Evolutionary conservation across 352 stramenopile genomes (phyloP), one percentile per base, ranked within the genome.

Genomic region (Phytophthora sansomeana): DNA sequence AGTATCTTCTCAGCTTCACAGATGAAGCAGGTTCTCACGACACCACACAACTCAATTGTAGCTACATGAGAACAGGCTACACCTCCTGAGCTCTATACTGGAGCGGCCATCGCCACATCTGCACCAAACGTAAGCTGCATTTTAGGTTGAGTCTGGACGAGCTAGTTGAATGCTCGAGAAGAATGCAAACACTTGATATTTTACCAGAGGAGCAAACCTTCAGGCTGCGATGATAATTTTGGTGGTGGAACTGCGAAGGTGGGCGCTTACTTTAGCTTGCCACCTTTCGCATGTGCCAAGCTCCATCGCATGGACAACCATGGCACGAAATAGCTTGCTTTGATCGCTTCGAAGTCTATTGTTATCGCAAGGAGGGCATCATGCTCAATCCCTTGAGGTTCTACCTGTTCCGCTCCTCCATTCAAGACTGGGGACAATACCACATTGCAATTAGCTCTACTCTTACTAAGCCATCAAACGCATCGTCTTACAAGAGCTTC

Each of bases 361-460:
- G 33, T 33, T 53, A 28, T 28, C 41, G 6, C 28, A 16, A 6
- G n/a, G 11, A 17, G 17, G n/a, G 32, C 30, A 26, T 44, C 9
- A 30, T 35, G 56, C 32, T 56, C 26, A 53, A 49, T 63, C 44
- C 26, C 43, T 55, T 63, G 32, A 39, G 16, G 24, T 21, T 42
- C 32, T 13, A 48, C 29, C n/a, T 32, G 16, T 48, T 16, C 16
- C 24, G 14, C 11, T 39, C 24, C 19, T 16, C 13, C 44, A 19
- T 51, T 51, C 44, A n/a, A 24, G 30, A 13, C 30, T 5, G 29
- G 17, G 10, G 9, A 6, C n/a, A 33, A 6, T 26, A 26, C 16
- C 67, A 72, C 17, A 75, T 42, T 64, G 51, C 54, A 67, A 68
- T 60, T 64, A 56, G 55, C 67, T 29, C 33, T 44, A 62, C 19